phyloP scores from a whole-genome alignment of 768 basidiomycete genomes.

The Podaxis carcinomalis region DNA sequence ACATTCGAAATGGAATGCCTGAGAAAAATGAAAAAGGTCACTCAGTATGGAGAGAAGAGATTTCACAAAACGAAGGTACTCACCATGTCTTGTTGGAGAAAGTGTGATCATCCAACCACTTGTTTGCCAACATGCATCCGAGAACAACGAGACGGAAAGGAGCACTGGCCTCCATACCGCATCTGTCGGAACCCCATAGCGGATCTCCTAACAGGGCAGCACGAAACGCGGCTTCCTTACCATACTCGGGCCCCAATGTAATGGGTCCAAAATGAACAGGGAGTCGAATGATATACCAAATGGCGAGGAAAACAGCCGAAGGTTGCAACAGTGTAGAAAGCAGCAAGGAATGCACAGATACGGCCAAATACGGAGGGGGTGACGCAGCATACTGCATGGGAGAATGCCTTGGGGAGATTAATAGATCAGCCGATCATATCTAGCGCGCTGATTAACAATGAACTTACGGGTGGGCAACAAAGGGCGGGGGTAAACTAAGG shows the following conservation, averaged over 20 bases:
- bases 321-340: constrained; percentile 80
- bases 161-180: constrained; percentile 51
- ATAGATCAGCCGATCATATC: constrained; percentile 1
- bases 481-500: constrained; percentile 49
- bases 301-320: constrained; percentile 69
- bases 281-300: constrained; percentile 80
- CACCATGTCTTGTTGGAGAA: constrained; percentile 90
- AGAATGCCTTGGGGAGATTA: constrained; percentile 10
- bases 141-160: constrained; percentile 74
- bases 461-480: constrained; percentile 55
- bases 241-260: constrained; percentile 44
- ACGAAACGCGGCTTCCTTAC: constrained; percentile 63
- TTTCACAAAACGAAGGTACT: constrained; percentile 18
- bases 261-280: constrained; percentile 63
- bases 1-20: constrained; percentile 83
- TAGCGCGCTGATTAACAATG: constrained; percentile 7
- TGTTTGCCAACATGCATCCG: constrained; percentile 84
- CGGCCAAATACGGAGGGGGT: constrained; percentile 51
- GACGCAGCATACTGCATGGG: constrained; percentile 32
- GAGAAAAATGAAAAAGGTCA: constrained; percentile 3
- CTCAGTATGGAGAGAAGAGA: constrained; percentile 6
- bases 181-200: constrained; percentile 36
- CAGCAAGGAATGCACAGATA: constrained; percentile 66
- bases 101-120: constrained; percentile 86
- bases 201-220: constrained; percentile 55